Conservation (phyloP, 352 stramenopile species). For the Globisporangium paroecandrum region DNA sequence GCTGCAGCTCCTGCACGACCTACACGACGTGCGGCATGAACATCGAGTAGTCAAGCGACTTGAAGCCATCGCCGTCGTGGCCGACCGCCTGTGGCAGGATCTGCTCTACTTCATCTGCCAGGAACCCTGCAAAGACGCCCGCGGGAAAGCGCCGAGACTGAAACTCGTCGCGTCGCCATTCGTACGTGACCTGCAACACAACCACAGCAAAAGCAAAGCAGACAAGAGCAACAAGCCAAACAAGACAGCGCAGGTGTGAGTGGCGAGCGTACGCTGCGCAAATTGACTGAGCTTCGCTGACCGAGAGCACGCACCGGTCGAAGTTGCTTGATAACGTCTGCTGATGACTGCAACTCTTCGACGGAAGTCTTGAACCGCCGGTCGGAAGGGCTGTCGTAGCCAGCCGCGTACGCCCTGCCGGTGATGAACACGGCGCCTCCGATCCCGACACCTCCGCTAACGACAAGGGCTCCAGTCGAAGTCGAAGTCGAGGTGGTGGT, state of each 20-base stretch:
- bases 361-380: conserved; percentile 38
- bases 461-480: conserved; percentile 34
- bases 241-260: neutral
- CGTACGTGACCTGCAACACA: conserved; percentile 38
- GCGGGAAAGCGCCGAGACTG: conserved; percentile 35
- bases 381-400: conserved; percentile 25
- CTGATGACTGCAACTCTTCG: conserved; percentile 19
- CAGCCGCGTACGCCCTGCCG: conserved; percentile 21
- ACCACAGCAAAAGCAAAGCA: neutral
- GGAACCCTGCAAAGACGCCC: conserved; percentile 44
- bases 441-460: conserved; percentile 36
- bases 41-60: conserved; percentile 54
- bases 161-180: conserved; percentile 45
- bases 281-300: neutral
- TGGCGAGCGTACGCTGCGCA: neutral
- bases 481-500: conserved; percentile 18
- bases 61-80: conserved; percentile 43
- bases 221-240: neutral
- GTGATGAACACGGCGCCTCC: conserved; percentile 21
- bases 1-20: conserved; percentile 52
- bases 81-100: conserved; percentile 54
- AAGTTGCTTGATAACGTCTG: conserved; percentile 27
- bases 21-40: conserved; percentile 57
- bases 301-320: conserved; percentile 32
- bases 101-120: conserved; percentile 61